Base-by-base conservation (phyloP, 1,284 basidiomycete species). In the Quambalaria eucalypti region DNA sequence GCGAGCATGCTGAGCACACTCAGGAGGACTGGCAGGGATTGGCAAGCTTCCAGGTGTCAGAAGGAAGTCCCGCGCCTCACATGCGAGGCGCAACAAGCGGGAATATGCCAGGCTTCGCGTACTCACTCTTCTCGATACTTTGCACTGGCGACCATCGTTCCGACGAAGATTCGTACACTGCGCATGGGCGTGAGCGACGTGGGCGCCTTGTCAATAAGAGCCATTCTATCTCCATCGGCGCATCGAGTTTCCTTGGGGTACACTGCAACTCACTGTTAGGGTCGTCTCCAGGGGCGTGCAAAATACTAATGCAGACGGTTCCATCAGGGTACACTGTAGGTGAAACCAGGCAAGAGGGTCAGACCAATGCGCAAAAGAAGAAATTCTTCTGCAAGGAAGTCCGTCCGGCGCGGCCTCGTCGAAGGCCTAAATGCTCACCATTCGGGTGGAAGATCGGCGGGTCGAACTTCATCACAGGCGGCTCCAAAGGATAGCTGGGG, bases 71-170 rank as follows among this genome's bases (percentile, higher is more conserved):
- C n/a, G n/a, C n/a, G n/a, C n/a, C n/a, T n/a, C n/a, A n/a, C n/a
- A n/a, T n/a, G n/a, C n/a, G n/a, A n/a, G n/a, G n/a, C n/a, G n/a
- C n/a, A n/a, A n/a, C n/a, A n/a, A n/a, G n/a, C n/a, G n/a, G n/a
- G n/a, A n/a, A n/a, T n/a, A n/a, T n/a, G n/a, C n/a, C n/a, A n/a
- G n/a, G n/a, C n/a, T n/a, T n/a, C n/a, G 5, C 3, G 19, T 19
- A 46, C 42, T 4, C 6, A 46, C 42, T 95, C 76, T 95, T 96
- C 79, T 98, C 89, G 42, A 98, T 90, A 71, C 87, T 88, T 78
- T 95, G 90, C 0, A 98, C 92, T 16, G 95, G 95, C 57, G 88
- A 92, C 95, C 95, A 99, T 40, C 95, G 84, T 76, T 99, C 95
- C 26, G 87, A 90, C 0, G 93, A 91, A 60, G 87, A 85, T 76